A percentile compares a stretch with the other conserved stretches of the same genome.
These are phyloP conservation scores for Thelonectria discophora DNA, from an alignment of 2,329 filamentous ascomycete species.

Conservation along the genomic window DNA sequence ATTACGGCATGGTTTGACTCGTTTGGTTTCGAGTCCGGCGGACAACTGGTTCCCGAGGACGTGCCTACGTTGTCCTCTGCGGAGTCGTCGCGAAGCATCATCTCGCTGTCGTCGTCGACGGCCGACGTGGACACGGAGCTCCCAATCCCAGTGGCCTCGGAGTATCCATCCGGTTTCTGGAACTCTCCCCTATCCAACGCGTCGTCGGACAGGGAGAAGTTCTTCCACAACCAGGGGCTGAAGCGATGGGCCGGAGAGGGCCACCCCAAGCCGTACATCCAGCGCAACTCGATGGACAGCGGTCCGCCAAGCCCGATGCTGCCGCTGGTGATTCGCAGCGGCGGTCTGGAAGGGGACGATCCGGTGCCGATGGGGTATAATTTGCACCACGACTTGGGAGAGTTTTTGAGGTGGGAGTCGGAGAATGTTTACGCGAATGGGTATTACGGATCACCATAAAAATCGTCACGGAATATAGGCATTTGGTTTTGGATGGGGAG, in stretches of 20 bases:
- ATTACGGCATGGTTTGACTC: constrained; percentile 61
- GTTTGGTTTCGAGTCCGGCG: constrained; percentile 57
- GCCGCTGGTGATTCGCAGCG: constrained; percentile 54
- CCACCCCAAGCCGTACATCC: constrained; percentile 44
- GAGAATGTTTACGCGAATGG: constrained; percentile 55
- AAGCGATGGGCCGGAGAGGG: constrained; percentile 51
- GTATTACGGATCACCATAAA: constrained; percentile 37
- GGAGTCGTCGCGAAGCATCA: constrained; percentile 37
- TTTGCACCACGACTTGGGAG: constrained; percentile 65
- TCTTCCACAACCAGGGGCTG: constrained; percentile 44
- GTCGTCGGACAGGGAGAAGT: constrained; percentile 45
- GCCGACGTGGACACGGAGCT: constrained; percentile 48
- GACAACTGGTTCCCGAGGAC: constrained; percentile 48
- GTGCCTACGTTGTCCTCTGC: constrained; percentile 30
- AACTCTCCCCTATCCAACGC: constrained; percentile 39
- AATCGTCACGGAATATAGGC: background rate
- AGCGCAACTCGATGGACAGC: constrained; percentile 46
- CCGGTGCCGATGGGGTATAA: constrained; percentile 68
- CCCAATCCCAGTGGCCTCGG: constrained; percentile 49
- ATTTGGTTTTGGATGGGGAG: background rate
- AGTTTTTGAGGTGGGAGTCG: constrained; percentile 67
- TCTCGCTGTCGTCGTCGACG: constrained; percentile 43
- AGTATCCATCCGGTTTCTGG: constrained; percentile 48
- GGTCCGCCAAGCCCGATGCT: constrained; percentile 61
- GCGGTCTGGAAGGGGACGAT: constrained; percentile 47